Base-by-base conservation (phyloP, 305 asterid species). In the Vinca major region DNA sequence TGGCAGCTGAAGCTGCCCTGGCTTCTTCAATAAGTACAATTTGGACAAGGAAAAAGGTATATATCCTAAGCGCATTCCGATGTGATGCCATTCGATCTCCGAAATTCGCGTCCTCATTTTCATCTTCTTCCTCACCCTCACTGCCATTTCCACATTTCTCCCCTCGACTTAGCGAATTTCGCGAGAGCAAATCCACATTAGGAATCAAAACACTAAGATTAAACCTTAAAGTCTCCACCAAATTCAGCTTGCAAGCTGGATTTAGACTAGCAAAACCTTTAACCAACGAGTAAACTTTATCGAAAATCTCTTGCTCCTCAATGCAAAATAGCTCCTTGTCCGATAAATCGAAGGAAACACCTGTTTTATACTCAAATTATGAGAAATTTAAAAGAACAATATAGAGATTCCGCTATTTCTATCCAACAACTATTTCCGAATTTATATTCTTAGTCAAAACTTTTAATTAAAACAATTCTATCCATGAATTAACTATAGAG, bases 251-350 rank as follows among this genome's bases (percentile, higher is more conserved):
- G 85, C 90, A 80, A 1, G 78, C 77, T 0, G 92, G 76, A 33
- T 77, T 73, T 49, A 92, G 88, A 48, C 73, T 52, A 54, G 76
- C 67, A 66, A 90, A 92, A 33, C 80, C 88, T 88, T 92, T 92
- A 43, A 92, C 97, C 72, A 90, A 72, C 44, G 93, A 86, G 65
- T 86, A 90, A n/a, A 86, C 93, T 26, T 95, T 84, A 70, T 90
- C 98, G 60, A 92, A 92, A 54, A 92, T 70, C 0, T 88, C 95
- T 81, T 86, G 98, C 75, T 92, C 98, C 66, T 90, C 97, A 37
- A 92, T 76, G 63, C 97, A 90, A 78, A 88, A 87, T 1, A 90
- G 40, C 78, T 90, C 98, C 84, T 85, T 90, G 68, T 90, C 98
- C 66, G 98, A 86, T 71, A 92, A 78, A 86, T 92, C 98, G 66